These are phyloP conservation scores for Cicer judaicum DNA, from an alignment of 306 rosid species.

Conservation along the genomic window DNA sequence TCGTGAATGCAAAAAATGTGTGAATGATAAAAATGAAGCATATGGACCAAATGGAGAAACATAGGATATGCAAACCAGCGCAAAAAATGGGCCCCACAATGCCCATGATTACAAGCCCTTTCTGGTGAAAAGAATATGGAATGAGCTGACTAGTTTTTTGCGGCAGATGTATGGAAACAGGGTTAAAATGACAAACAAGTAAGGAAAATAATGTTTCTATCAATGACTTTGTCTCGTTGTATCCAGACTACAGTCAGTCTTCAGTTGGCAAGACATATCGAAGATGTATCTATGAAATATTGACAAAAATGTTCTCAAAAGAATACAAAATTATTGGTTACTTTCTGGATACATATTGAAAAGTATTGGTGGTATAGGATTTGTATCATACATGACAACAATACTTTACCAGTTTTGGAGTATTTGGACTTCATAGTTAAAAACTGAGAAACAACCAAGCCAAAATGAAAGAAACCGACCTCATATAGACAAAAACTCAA, in stretches of 20 bases:
- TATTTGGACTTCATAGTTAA: neutral
- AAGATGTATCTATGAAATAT: neutral
- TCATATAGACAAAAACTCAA: slow-evolving; percentile 11
- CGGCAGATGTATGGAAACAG: neutral
- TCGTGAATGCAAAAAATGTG: neutral
- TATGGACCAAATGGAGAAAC: neutral
- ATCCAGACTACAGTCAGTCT: neutral
- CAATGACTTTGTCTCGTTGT: neutral
- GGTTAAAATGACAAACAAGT: neutral
- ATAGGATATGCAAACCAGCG: neutral
- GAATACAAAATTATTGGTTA: neutral
- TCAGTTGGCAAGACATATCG: neutral
- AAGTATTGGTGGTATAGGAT: neutral
- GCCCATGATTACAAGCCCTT: neutral
- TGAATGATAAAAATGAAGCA: neutral
- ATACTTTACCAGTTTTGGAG: neutral
- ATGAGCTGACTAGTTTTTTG: neutral
- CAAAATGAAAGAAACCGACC: neutral
- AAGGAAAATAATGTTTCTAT: neutral
- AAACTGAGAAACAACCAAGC: neutral
- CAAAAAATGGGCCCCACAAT: neutral
- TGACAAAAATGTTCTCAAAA: neutral
- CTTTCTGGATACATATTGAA: neutral
- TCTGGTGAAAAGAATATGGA: neutral
- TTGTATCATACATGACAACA: neutral